A percentile compares a stretch with the other conserved stretches of the same genome.
These are phyloP conservation scores for Pythium phragmitis DNA, from an alignment of 352 stramenopile species.

Conservation along the genomic window DNA sequence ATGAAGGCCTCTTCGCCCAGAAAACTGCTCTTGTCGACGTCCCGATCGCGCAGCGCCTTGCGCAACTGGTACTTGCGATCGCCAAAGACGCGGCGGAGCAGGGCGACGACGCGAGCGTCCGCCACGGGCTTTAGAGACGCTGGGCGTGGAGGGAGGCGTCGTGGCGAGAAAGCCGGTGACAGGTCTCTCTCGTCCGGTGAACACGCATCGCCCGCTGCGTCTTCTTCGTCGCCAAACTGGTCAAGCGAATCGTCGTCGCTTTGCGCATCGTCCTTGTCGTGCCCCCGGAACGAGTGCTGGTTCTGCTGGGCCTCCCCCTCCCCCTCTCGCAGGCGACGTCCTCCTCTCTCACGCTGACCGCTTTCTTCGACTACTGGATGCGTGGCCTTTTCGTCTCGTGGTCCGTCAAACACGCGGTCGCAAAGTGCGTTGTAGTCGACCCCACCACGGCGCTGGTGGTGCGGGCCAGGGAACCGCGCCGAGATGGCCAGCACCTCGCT, in stretches of 20 bases:
- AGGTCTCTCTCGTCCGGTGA: not conserved
- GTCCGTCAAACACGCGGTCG: conserved; percentile 24
- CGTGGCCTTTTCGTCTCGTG: not conserved
- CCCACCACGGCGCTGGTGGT: conserved; percentile 1
- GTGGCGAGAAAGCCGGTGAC: not conserved
- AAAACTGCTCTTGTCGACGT: conserved; percentile 51
- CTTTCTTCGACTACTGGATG: not conserved
- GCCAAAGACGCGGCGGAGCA: conserved; percentile 59
- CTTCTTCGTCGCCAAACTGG: conserved; percentile 10
- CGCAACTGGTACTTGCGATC: conserved; percentile 68
- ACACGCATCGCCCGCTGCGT: conserved; percentile 1
- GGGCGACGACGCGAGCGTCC: conserved; percentile 36
- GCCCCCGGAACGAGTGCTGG: conserved; percentile 1
- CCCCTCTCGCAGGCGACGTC: not conserved
- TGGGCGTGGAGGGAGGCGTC: not conserved
- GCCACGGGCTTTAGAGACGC: not conserved
- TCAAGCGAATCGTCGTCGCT: conserved; percentile 1
- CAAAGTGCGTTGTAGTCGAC: conserved; percentile 28
- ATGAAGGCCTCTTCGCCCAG: conserved; percentile 79
- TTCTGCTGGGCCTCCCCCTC: not conserved
- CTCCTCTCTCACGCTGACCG: not conserved
- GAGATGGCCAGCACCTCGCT: conserved; percentile 14
- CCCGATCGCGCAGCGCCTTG: conserved; percentile 58
- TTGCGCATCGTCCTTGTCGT: conserved; percentile 1
- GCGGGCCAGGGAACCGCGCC: not conserved